These are phyloP conservation scores for Lipomyces mesembrius DNA, from an alignment of 805 yeast genomes.

Conservation along the genomic window DNA sequence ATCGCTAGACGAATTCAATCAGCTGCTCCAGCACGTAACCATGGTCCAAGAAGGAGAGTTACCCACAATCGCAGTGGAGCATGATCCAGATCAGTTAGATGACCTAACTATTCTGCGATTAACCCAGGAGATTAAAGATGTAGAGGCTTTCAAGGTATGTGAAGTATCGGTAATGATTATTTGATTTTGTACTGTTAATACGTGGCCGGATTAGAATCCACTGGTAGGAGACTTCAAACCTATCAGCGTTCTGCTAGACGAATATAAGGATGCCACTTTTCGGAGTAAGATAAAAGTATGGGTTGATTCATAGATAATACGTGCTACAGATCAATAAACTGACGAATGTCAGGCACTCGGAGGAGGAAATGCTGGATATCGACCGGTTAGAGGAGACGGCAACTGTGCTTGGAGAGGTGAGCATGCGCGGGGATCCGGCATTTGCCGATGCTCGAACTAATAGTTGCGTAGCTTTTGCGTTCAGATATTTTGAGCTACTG, in stretches of 20 bases:
- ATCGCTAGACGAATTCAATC: not conserved
- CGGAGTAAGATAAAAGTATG: conserved; percentile 31
- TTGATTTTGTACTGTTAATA: no score
- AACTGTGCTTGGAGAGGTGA: conserved; percentile 40
- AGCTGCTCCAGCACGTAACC: not conserved
- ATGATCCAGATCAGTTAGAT: conserved; percentile 34
- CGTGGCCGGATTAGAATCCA: conserved; percentile 19
- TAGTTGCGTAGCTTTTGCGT: conserved; percentile 34
- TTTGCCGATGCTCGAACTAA: not conserved
- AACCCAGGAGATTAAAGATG: conserved; percentile 37
- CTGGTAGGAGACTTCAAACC: conserved; percentile 33
- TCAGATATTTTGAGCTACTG: conserved; percentile 30
- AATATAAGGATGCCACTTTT: conserved; percentile 34
- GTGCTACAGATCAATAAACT: not conserved
- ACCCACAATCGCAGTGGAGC: conserved; percentile 2
- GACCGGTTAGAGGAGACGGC: conserved; percentile 40
- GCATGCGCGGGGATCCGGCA: not conserved
- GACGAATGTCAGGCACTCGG: conserved; percentile 23
- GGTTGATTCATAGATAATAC: not conserved
- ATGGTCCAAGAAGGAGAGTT: not conserved
- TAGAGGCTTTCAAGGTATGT: conserved; percentile 34
- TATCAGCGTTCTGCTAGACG: conserved; percentile 23
- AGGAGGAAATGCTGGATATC: conserved; percentile 22
- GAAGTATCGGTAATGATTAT: not conserved
- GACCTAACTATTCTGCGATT: conserved; percentile 36